These are phyloP conservation scores for Cordyceps javanica DNA, from an alignment of 2,329 filamentous ascomycete species.

Conservation along the genomic window DNA sequence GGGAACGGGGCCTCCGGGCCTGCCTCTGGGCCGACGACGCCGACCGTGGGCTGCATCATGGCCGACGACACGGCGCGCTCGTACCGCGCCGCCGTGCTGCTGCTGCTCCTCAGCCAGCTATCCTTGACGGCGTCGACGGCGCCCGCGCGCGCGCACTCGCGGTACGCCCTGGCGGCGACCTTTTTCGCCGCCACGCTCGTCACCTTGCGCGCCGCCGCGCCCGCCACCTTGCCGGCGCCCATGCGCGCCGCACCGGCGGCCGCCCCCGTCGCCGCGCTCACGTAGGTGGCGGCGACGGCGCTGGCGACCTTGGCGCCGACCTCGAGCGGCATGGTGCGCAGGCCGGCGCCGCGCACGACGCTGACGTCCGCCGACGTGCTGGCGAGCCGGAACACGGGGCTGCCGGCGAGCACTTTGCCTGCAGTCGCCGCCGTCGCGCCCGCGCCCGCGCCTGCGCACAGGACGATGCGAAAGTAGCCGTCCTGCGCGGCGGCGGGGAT, in stretches of 20 bases:
- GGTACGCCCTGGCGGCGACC: slow-evolving; percentile 34
- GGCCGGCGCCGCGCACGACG: slow-evolving; percentile 57
- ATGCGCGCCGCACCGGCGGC: slow-evolving; percentile 20
- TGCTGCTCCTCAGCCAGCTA: slow-evolving; percentile 32
- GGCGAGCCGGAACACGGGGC: slow-evolving; percentile 63
- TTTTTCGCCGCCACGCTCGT: slow-evolving; percentile 29
- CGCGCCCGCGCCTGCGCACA: slow-evolving; percentile 52
- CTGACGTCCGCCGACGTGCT: slow-evolving; percentile 57
- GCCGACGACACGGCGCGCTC: slow-evolving; percentile 27
- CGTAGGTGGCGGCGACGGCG: slow-evolving; percentile 41
- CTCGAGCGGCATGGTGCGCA: slow-evolving; percentile 60
- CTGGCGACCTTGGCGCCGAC: slow-evolving; percentile 53
- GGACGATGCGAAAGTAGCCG: slow-evolving; percentile 62
- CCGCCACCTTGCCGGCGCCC: slow-evolving; percentile 25
- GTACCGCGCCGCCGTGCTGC: slow-evolving; percentile 30
- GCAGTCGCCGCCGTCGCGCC: too few species aligned
- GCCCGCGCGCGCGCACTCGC: slow-evolving; percentile 28
- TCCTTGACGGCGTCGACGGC: slow-evolving; percentile 20
- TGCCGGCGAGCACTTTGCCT: slow-evolving; percentile 57
- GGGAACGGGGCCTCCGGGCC: slow-evolving; percentile 51
- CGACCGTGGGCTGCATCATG: slow-evolving; percentile 26
- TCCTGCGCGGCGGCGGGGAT: slow-evolving; percentile 58
- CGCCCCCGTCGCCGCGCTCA: slow-evolving; percentile 29
- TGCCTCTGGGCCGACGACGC: slow-evolving; percentile 40
- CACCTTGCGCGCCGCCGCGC: slow-evolving; percentile 23